Evolutionary conservation across 768 basidiomycete genomes (phyloP).

Genomic region (Lactarius quietus): DNA sequence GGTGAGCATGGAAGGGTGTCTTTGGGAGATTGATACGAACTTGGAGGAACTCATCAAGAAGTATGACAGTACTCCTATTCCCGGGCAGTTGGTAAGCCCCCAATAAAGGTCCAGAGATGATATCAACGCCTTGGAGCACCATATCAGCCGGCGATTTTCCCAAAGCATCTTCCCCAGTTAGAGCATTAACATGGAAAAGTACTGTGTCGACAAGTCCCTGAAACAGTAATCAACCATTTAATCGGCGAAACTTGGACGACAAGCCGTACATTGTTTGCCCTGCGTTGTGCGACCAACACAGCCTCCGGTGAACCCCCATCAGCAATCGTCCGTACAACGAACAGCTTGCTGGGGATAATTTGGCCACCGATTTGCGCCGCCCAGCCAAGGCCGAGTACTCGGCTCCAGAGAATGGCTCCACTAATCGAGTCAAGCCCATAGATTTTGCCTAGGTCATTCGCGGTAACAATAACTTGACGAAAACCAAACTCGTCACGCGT

Average conservation of each 20-base stretch:
- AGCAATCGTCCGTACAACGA: conserved; percentile 47
- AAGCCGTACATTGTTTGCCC: conserved; percentile 52
- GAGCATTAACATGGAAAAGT: conserved; percentile 68
- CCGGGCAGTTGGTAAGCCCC: conserved; percentile 54
- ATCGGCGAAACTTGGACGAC: not conserved
- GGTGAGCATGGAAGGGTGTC: conserved; percentile 1
- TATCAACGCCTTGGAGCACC: conserved; percentile 55
- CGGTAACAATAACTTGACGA: conserved; percentile 73
- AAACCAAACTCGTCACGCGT: conserved; percentile 83
- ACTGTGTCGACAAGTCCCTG: conserved; percentile 68
- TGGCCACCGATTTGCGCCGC: conserved; percentile 53
- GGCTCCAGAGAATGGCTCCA: conserved; percentile 77
- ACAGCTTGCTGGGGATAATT: conserved; percentile 59
- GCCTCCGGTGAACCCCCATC: conserved; percentile 51
- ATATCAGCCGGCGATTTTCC: conserved; percentile 34
- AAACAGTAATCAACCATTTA: conserved; percentile 13
- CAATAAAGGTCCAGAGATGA: conserved; percentile 54
- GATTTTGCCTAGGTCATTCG: conserved; percentile 68
- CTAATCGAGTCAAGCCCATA: conserved; percentile 79
- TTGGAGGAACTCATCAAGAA: conserved; percentile 77
- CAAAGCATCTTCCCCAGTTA: conserved; percentile 66
- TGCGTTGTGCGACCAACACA: conserved; percentile 58
- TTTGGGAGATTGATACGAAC: conserved; percentile 36
- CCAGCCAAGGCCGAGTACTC: conserved; percentile 70
- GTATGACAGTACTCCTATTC: conserved; percentile 48